Percentiles rank a stretch among this genome's conserved stretches.
phyloP scores from a whole-genome alignment of 176 grass and related monocot genomes.

The Oryza brachyantha region DNA sequence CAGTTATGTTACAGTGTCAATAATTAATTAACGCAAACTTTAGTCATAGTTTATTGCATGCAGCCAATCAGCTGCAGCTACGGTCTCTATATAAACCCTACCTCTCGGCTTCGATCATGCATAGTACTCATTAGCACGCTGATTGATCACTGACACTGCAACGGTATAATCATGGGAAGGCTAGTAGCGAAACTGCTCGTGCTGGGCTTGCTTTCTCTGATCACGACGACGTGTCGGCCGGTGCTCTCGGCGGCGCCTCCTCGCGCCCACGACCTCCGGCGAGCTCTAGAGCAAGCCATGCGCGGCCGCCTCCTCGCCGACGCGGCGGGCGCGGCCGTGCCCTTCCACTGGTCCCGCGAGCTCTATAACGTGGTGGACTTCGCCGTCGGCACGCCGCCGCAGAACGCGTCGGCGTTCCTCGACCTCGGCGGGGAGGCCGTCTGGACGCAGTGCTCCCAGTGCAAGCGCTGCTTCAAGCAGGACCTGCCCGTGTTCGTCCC shows the following conservation, averaged over 20 bases:
- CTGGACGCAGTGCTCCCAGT: background rate
- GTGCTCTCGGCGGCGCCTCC: no score
- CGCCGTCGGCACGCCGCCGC: background rate
- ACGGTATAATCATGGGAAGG: background rate
- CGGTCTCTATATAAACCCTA: no score
- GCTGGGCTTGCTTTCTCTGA: background rate
- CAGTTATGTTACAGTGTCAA: no score
- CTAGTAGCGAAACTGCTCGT: background rate
- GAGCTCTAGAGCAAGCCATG: background rate
- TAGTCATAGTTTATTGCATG: no score
- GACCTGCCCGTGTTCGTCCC: no score
- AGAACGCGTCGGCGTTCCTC: background rate
- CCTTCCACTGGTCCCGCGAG: background rate
- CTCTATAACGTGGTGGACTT: background rate
- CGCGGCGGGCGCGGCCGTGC: background rate
- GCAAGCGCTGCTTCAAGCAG: no score
- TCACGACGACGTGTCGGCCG: no score
- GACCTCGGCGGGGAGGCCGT: background rate
- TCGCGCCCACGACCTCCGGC: background rate
- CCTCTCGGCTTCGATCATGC: no score
- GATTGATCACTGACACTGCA: no score
- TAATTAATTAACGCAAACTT: no score
- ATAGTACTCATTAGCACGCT: no score
- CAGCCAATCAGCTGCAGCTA: no score
- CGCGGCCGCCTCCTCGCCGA: background rate